Conservation (phyloP, 371 early-diverging fungal species). For the Scutellospora calospora region DNA sequence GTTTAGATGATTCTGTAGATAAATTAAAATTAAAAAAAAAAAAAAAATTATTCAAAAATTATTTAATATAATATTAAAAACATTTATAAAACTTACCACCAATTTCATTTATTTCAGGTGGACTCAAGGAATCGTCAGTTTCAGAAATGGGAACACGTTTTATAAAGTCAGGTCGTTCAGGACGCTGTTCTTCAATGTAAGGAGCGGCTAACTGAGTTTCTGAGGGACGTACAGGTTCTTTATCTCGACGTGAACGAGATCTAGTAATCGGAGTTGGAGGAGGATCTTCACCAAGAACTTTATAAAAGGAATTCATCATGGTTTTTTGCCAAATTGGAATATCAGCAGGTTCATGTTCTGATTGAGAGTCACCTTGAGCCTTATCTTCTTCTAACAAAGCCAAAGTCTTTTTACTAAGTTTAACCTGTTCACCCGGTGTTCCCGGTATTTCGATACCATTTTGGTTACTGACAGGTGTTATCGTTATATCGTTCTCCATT, state of each 20-base stretch:
- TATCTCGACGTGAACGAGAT: neutral
- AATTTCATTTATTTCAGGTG: neutral
- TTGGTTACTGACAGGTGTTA: too few species aligned
- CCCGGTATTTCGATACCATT: too few species aligned
- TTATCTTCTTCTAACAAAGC: too few species aligned
- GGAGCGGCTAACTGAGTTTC: slow-evolving; percentile 36
- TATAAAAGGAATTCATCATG: neutral
- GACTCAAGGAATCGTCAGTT: neutral
- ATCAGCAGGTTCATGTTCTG: neutral
- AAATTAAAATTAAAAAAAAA: neutral
- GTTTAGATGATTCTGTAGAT: neutral
- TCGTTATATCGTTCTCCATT: too few species aligned
- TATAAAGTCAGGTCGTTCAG: slow-evolving; percentile 19
- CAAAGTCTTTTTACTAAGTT: too few species aligned
- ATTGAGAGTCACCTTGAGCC: too few species aligned
- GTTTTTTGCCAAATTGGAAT: neutral
- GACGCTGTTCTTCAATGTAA: slow-evolving; percentile 30
- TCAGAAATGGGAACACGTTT: neutral
- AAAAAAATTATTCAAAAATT: neutral
- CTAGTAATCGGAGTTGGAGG: neutral
- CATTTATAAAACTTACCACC: neutral
- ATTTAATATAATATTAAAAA: neutral
- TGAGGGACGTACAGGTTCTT: neutral
- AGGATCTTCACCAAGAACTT: neutral
- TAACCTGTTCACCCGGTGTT: too few species aligned